Evolutionary conservation across 192 early-diverging fungal genomes (phyloP), one percentile per base, ranked within the genome.

Genomic region (Ramicandelaber brevisporus): DNA sequence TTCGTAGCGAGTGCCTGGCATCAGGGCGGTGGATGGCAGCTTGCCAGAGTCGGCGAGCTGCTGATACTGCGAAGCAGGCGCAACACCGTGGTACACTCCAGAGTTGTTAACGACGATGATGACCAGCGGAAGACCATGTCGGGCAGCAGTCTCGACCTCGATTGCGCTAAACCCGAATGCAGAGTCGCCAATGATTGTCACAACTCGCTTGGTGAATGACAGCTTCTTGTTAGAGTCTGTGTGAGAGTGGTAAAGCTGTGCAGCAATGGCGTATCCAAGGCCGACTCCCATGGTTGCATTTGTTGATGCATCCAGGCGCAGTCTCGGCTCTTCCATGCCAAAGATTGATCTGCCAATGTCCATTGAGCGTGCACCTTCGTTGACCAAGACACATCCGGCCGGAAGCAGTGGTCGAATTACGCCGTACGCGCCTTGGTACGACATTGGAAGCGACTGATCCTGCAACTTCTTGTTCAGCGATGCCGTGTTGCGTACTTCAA

Each of bases 231-330:
- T n/a, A n/a, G n/a, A n/a, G n/a, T n/a, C n/a, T n/a, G n/a, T n/a
- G n/a, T 36, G 20, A 2, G 46, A 41, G 33, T 65, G 63, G 18
- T 53, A 46, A 11, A 54, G 6, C 50, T 73, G 63, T 2, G 73
- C 72, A 1, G 68, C 70, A 26, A 76, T 67, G 13, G 65, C 65
- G 37, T 59, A 68, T 0, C 72, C 72, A 48, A 75, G 50, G 24
- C 72, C 72, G n/a, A 73, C 70, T n/a, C 73, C 73, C 73, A 77
- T 77, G 19, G 73, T 77, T 6, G 64, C 72, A 31, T 64, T 62
- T 0, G 69, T 78, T 11, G 68, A 72, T 27, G 73, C 70, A 40
- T 78, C 74, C 20, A 78, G 40, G 15, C 74, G 52, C 15, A 51
- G 53, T 4, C 74, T 55, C 15, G 72, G 72, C 21, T 45, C 25